Evolutionary conservation across 257 asterid species (phyloP).

Genomic region (Echites panduratus): DNA sequence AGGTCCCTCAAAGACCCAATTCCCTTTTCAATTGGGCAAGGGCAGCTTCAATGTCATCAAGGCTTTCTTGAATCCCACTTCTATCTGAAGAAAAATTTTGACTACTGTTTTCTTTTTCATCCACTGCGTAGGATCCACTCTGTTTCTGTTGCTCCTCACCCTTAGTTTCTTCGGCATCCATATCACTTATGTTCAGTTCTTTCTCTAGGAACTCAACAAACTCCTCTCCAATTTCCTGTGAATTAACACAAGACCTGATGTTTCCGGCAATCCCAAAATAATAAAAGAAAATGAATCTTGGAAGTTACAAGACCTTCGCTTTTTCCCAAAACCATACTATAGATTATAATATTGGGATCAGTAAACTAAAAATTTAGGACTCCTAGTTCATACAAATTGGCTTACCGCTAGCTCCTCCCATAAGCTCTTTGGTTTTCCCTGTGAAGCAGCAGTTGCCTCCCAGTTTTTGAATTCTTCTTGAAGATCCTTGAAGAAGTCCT

Average conservation of each 20-base stretch:
- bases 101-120: conserved; percentile 22
- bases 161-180: conserved; percentile 28
- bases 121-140: conserved; percentile 25
- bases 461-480: conserved; percentile 87
- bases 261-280: too few relatives aligned
- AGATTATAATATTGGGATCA: not conserved
- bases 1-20: conserved; percentile 49
- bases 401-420: conserved; percentile 94
- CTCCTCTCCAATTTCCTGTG: conserved; percentile 91
- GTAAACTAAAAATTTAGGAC: not conserved
- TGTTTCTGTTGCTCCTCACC: conserved; percentile 21
- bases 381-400: not conserved
- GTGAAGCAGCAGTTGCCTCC: conserved; percentile 64
- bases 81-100: conserved; percentile 25
- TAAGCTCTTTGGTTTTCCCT: conserved; percentile 81
- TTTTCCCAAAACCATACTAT: not conserved
- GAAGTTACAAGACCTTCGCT: not conserved
- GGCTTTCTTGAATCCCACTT: conserved; percentile 50
- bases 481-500: conserved; percentile 86
- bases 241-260: conserved; percentile 2
- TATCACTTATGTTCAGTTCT: conserved; percentile 63
- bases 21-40: conserved; percentile 75
- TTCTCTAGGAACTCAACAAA: conserved; percentile 93
- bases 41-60: conserved; percentile 83
- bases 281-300: not conserved